Base-by-base conservation (phyloP, 2,329 filamentous ascomycete genomes). In the Biscogniauxia mediterranea region DNA sequence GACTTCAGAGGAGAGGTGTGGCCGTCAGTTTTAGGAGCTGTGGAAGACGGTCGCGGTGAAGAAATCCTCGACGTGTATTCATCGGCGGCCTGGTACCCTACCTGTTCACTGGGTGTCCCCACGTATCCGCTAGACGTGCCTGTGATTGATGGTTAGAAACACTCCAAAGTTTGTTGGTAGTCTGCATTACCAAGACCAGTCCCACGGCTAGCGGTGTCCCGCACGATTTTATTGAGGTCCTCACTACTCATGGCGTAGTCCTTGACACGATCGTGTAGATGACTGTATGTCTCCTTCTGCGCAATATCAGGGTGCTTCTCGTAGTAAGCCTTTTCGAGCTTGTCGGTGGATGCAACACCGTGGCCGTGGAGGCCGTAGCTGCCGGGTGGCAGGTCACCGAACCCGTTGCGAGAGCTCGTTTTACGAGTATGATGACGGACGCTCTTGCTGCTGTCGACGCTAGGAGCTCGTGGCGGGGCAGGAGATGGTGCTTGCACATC, bases 401-500 rank as follows among this genome's bases (percentile, higher is more conserved):
- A 89, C 42, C 89, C 90, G 59, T 52, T 60, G 49, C 88, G 85
- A 54, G 85, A 85, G 74, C 92, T 96, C 62, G 85, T 86, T 77
- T 86, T 92, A 64, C 92, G 88, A 57, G 83, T 80, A 71, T 93
- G 90, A 63, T 87, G 77, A 66, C 80, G 83, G 5, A 23, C 23
- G 23, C 5, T 23, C 23, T 23, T 23, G 23, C 23, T 23, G 63
- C 81, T 80, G 20, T 77, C 73, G 54, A 74, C 72, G 54, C 68
- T 69, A 3, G 77, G 74, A 4, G 77, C 69, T 52, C 76, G 75
- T 8, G 88, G 89, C 8, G 88, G 89, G 2, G 87, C 85, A 1
- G 93, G 93, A 1, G 93, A 95, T 2, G 95, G 95, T 15, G 95
- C 95, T 78, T 99, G 95, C 9, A 98, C 95, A 74, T 98, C 94